Percentiles rank a stretch among this genome's conserved stretches.
Evolutionary conservation across 2,329 filamentous ascomycete species (phyloP).

Genomic region (Exophiala dermatitidis): DNA sequence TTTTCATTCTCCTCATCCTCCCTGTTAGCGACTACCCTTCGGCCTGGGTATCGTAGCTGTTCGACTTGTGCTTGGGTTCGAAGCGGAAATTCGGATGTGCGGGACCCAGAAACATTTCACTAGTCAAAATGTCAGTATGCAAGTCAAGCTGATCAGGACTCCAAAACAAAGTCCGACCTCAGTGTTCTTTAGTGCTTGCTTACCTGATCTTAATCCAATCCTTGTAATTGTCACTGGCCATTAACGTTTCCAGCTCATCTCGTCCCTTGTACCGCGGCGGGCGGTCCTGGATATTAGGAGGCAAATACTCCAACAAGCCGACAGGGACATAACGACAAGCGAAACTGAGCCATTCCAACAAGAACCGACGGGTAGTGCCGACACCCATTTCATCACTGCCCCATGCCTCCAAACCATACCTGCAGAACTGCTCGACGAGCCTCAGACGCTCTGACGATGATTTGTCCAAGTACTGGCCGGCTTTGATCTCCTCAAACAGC

Average conservation of each 20-base stretch:
- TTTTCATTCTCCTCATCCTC: too few species aligned
- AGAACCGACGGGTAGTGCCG: slow-evolving; percentile 80
- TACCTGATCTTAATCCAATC: slow-evolving; percentile 99
- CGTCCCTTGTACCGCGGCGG: slow-evolving; percentile 77
- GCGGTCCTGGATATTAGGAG: slow-evolving; percentile 80
- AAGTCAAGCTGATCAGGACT: too few species aligned
- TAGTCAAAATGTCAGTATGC: slow-evolving; percentile 33
- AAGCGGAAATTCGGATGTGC: slow-evolving; percentile 87
- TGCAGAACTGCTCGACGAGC: slow-evolving; percentile 82
- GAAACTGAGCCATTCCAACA: slow-evolving; percentile 95
- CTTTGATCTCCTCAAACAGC: slow-evolving; percentile 94
- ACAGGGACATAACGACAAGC: slow-evolving; percentile 84
- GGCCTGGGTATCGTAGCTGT: slow-evolving; percentile 75
- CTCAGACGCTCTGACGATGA: slow-evolving; percentile 75
- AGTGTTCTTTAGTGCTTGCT: too few species aligned
- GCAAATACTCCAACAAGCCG: slow-evolving; percentile 78
- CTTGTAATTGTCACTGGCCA: slow-evolving; percentile 84
- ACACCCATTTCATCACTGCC: slow-evolving; percentile 91
- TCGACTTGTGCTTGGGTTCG: slow-evolving; percentile 95
- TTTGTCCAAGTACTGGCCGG: slow-evolving; percentile 92
- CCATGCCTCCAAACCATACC: slow-evolving; percentile 89
- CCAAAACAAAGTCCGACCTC: too few species aligned
- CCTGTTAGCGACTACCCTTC: slow-evolving; percentile 47
- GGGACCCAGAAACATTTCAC: slow-evolving; percentile 95
- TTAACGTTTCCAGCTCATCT: slow-evolving; percentile 86